Base-by-base conservation (phyloP, 106 monocot genomes). In the Narthecium ossifragum region DNA sequence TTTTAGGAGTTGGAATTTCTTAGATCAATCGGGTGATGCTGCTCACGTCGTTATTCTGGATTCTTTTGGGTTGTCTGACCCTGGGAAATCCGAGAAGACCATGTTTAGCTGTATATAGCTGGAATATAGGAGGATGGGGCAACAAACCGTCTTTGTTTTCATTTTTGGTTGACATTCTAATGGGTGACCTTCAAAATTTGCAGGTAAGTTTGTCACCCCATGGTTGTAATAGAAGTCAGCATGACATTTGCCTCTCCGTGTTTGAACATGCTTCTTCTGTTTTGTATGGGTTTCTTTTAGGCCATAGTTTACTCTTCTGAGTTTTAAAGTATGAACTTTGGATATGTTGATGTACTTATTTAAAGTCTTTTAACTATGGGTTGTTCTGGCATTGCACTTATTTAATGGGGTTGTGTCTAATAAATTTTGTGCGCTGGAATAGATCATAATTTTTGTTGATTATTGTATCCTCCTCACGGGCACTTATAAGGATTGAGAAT, bases 101-200 rank as follows among this genome's bases (percentile, higher is more conserved):
- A 4, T 43, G 4, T 6, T 3, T 43, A 2, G 2, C 43, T 17
- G 18, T 18, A 43, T 7, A 13, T 43, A 18, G 43, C 43, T 43
- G 18, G 43, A 43, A 43, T 43, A 3, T 18, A 43, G 43, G 18
- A 18, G 43, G 4, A 43, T 18, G n/a, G 37, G 12, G 37, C 37
- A 37, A 6, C 6, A 9, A 9, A 9, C 24, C 3, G 22, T 50
- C 49, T 22, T 18, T 50, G 20, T 2, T 50, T 22, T 18, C 23
- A 24, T 22, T 50, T 50, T 50, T 50, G 49, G 49, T 50, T 50
- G 49, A 24, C 23, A 24, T 23, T 50, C 49, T 50, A 10, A 50
- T 23, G 49, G 18, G 49, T 50, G 49, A 9, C 49, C 24, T 50
- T 50, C 24, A 10, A 50, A 50, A 50, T 50, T 50, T 50, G 54